Base-by-base conservation (phyloP, 371 early-diverging fungal species). In the Haplosporangium sp. region DNA sequence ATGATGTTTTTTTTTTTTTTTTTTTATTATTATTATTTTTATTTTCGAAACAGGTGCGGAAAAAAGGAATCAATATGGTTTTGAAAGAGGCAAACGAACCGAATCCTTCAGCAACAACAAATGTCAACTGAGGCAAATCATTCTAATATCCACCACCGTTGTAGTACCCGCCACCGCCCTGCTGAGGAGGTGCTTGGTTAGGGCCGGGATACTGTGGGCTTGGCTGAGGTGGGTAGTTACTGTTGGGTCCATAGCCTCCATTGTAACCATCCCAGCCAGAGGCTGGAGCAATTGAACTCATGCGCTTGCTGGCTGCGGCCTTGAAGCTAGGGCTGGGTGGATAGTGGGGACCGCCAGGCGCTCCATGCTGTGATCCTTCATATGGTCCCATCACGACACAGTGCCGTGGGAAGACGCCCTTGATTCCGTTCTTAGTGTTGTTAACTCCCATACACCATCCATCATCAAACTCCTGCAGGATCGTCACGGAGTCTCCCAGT, bases 361-460 rank as follows among this genome's bases (percentile, higher is more conserved):
- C 60, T 36, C 71, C 76, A 18, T 66, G 63, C 55, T 70, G 70
- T 18, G 70, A 62, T n/a, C 71, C 76, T 20, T 76, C 67, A 37
- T 76, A 76, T 3, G 75, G 66, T 3, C 74, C 74, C 71, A 73
- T 69, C 50, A 86, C 87, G 11, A 89, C 81, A 70, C 92, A 91
- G 59, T 89, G 88, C 48, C 82, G 81, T 8, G 92, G 92, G 86
- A 91, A 90, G 10, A 90, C 88, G 55, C 92, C 90, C 74, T 87
- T 88, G 8, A 64, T 64, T 36, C 86, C 81, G 13, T 86, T 86
- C 36, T 86, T 83, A 11, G 88, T 79, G 29, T 89, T 82, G 64
- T 91, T 91, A 59, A 88, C 82, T 56, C 89, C 91, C 66, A 86
- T 86, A 54, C 86, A 86, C 91, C 91, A 91, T 7, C 91, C 91